These are phyloP conservation scores for Digitaria exilis DNA, from an alignment of 202 grass and related monocot genomes.

Conservation along the genomic window DNA sequence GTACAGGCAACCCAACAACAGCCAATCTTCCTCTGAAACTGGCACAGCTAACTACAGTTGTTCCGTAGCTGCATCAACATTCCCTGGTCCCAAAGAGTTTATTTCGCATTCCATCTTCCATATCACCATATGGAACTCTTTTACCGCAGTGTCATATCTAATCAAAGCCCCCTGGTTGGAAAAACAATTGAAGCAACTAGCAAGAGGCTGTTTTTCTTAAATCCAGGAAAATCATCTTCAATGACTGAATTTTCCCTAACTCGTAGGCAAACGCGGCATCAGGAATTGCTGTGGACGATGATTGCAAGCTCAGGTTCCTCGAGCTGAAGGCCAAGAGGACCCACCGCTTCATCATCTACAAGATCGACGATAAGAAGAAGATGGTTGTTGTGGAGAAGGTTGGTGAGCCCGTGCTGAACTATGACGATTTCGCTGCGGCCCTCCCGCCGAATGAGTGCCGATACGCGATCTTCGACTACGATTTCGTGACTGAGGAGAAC, in stretches of 20 bases:
- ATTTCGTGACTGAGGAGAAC: conserved; percentile 77
- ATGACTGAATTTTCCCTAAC: not conserved
- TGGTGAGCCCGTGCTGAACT: conserved; percentile 55
- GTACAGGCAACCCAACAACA: conserved; percentile 32
- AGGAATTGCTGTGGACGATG: conserved; percentile 77
- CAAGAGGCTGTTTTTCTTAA: not conserved
- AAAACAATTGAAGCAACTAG: not conserved
- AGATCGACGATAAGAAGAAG: conserved; percentile 85
- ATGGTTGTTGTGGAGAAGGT: conserved; percentile 83
- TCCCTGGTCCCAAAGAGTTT: not conserved
- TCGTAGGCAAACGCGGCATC: conserved; percentile 72
- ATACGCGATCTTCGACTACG: conserved; percentile 78
- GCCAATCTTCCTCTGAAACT: not conserved
- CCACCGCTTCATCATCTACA: conserved; percentile 78
- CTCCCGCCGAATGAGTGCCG: conserved; percentile 74
- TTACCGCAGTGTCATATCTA: not conserved
- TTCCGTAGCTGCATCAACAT: not conserved
- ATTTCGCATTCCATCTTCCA: not conserved
- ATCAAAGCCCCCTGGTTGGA: too few relatives aligned
- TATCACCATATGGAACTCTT: not conserved
- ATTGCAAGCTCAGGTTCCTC: conserved; percentile 75
- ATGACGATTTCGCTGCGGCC: conserved; percentile 65
- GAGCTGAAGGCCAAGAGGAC: conserved; percentile 80
- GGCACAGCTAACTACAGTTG: not conserved
- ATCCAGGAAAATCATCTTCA: not conserved